A percentile compares a stretch with the other conserved stretches of the same genome.
Conservation (phyloP, 1,139 yeast species). For the Protomyces inundatus region DNA sequence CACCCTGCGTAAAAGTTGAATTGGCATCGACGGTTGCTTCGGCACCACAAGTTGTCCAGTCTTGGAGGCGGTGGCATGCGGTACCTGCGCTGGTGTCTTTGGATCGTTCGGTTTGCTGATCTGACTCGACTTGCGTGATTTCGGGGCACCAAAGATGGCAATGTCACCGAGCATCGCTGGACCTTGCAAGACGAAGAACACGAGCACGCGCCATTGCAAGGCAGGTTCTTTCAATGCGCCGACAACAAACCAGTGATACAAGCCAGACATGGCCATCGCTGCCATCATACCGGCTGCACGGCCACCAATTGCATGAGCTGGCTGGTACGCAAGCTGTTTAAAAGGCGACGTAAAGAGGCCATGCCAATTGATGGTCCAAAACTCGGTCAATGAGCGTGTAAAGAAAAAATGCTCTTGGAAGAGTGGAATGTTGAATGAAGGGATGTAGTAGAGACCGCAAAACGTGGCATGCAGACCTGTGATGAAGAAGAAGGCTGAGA, state of each 20-base stretch:
- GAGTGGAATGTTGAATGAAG: slow-evolving; percentile 11
- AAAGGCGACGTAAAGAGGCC: slow-evolving; percentile 20
- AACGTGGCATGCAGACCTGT: slow-evolving; percentile 18
- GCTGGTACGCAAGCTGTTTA: slow-evolving; percentile 15
- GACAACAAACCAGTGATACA: slow-evolving; percentile 21
- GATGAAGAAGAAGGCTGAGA: slow-evolving; percentile 20
- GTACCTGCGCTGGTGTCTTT: background rate
- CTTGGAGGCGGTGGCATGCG: background rate
- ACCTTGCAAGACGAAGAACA: slow-evolving; percentile 20
- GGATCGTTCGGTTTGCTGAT: background rate
- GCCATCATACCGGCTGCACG: slow-evolving; percentile 13
- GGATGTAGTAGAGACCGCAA: slow-evolving; percentile 16
- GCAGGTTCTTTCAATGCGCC: slow-evolving; percentile 1
- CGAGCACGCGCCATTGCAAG: slow-evolving; percentile 3
- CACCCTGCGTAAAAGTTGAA: background rate
- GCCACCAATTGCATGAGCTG: slow-evolving; percentile 4
- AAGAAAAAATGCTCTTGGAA: slow-evolving; percentile 17
- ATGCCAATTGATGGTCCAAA: slow-evolving; percentile 23
- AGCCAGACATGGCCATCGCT: slow-evolving; percentile 16
- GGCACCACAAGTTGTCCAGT: background rate
- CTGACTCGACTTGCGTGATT: background rate
- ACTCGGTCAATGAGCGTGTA: slow-evolving; percentile 8
- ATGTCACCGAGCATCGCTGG: slow-evolving; percentile 18
- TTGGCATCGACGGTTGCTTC: background rate
- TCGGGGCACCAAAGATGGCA: slow-evolving; percentile 3